phyloP scores from a whole-genome alignment of 495 filamentous ascomycete genomes.

The Aspergillus hancockii region DNA sequence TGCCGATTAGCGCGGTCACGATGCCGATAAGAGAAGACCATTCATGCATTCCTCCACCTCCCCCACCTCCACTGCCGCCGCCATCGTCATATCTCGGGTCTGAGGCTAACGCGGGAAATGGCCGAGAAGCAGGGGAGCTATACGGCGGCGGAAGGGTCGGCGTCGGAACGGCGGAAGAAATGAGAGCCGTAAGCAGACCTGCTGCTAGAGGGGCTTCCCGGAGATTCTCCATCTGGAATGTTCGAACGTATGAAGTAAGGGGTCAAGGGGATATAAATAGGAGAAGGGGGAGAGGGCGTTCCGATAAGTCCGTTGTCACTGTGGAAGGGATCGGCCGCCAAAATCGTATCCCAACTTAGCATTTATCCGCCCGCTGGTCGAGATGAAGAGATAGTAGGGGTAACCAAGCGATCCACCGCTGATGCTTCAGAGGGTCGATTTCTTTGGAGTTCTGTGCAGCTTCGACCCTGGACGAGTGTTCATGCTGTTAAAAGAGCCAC shows the following conservation, averaged over 20 bases:
- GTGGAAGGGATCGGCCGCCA: not conserved
- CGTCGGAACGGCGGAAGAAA: slow-evolving; percentile 28
- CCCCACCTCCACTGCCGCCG: slow-evolving; percentile 36
- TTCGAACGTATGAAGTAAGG: slow-evolving; percentile 1
- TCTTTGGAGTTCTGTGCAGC: not conserved
- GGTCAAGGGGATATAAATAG: not conserved
- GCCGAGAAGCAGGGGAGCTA: slow-evolving; percentile 17
- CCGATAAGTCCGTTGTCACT: slow-evolving; percentile 9
- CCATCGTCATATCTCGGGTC: slow-evolving; percentile 30
- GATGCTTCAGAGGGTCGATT: not conserved
- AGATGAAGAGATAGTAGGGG: not conserved
- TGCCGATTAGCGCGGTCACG: slow-evolving; percentile 84
- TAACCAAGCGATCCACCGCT: not conserved
- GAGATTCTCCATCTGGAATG: slow-evolving; percentile 18
- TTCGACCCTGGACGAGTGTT: slow-evolving; percentile 9
- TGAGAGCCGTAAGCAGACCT: slow-evolving; percentile 32
- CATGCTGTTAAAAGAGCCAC: slow-evolving; percentile 14
- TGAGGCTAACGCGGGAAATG: slow-evolving; percentile 19
- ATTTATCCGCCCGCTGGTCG: not conserved
- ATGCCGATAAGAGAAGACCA: slow-evolving; percentile 97
- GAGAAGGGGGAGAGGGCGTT: slow-evolving; percentile 1
- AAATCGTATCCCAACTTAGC: not conserved
- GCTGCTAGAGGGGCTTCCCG: slow-evolving; percentile 26
- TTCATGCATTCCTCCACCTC: slow-evolving; percentile 55
- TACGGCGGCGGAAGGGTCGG: slow-evolving; percentile 18